phyloP scores from a whole-genome alignment of 2,329 filamentous ascomycete species.

The Alternaria panax region DNA sequence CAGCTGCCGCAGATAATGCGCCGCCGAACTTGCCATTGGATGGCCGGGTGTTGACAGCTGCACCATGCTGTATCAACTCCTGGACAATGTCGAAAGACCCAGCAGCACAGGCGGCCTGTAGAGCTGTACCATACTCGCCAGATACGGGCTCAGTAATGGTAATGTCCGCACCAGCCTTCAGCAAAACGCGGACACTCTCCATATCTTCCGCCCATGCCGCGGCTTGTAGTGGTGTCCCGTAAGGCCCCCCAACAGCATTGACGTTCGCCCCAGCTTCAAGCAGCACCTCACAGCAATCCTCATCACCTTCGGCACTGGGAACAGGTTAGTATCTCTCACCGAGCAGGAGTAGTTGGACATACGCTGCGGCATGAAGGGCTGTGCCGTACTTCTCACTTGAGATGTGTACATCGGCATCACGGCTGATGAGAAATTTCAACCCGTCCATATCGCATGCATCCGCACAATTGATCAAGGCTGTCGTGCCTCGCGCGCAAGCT shows the following conservation, averaged over 20 bases:
- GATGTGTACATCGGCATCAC: slow-evolving; percentile 26
- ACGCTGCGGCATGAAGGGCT: slow-evolving; percentile 32
- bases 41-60: slow-evolving; percentile 24
- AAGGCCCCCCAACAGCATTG: slow-evolving; percentile 24
- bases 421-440: slow-evolving; percentile 22
- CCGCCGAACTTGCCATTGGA: slow-evolving; percentile 24
- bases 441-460: slow-evolving; percentile 23
- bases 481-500: slow-evolving; percentile 25
- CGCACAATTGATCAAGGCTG: slow-evolving; percentile 31
- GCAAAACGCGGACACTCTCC: slow-evolving; percentile 20
- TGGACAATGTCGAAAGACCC: slow-evolving; percentile 21
- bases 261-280: slow-evolving; percentile 29
- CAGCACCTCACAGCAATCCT: slow-evolving; percentile 25
- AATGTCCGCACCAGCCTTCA: slow-evolving; percentile 25
- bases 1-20: slow-evolving; percentile 21
- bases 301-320: slow-evolving; percentile 18
- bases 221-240: slow-evolving; percentile 28
- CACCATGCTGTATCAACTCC: slow-evolving; percentile 24
- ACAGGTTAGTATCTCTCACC: background rate
- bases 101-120: slow-evolving; percentile 30
- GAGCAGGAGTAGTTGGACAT: background rate
- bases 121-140: slow-evolving; percentile 29
- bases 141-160: slow-evolving; percentile 15
- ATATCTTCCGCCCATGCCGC: slow-evolving; percentile 24
- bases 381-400: slow-evolving; percentile 25